phyloP scores from a whole-genome alignment of 345 rosid genomes.

The Eucalyptus curtisii region DNA sequence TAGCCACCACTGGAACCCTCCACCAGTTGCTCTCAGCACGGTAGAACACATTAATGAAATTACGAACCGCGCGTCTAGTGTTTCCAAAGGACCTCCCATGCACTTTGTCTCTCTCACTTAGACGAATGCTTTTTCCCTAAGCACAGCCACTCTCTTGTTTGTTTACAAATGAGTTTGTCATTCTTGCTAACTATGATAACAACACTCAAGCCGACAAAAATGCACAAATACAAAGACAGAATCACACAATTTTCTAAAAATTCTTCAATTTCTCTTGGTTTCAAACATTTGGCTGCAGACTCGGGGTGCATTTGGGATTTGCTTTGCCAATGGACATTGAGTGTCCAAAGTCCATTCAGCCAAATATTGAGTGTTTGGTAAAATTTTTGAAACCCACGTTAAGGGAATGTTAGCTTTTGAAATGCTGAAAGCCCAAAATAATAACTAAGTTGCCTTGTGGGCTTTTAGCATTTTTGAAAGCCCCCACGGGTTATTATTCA shows the following conservation, averaged over 20 bases:
- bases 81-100: not conserved
- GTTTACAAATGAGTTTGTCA: not conserved
- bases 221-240: not conserved
- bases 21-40: not conserved
- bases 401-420: too few species aligned
- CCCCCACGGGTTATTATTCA: too few species aligned
- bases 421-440: accelerated
- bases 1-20: not conserved
- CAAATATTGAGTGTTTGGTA: too few species aligned
- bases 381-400: not conserved
- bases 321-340: too few species aligned
- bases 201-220: not conserved
- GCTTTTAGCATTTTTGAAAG: too few species aligned
- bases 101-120: not conserved
- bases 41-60: not conserved
- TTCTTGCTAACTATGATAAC: not conserved
- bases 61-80: not conserved
- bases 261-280: not conserved
- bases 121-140: not conserved
- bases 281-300: not conserved
- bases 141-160: not conserved
- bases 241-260: not conserved
- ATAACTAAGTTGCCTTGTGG: too few species aligned
- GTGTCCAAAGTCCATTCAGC: too few species aligned
- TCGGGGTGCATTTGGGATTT: too few species aligned